These are phyloP conservation scores for Zygosaccharomyces rouxii DNA, from an alignment of 805 yeast species.

Conservation along the genomic window DNA sequence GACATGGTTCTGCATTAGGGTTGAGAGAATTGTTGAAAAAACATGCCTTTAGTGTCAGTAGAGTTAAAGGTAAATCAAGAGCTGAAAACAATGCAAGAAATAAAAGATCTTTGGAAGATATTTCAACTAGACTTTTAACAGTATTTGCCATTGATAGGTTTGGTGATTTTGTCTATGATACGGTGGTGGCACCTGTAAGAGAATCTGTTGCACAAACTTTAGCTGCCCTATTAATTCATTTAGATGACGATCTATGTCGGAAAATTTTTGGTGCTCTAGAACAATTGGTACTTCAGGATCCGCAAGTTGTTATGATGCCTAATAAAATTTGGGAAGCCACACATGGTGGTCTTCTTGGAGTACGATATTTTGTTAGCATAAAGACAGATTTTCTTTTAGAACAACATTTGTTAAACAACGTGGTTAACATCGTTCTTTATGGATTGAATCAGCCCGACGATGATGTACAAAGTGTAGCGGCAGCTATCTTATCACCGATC, in stretches of 20 bases:
- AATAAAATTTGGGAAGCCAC: conserved; percentile 88
- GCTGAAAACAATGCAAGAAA: conserved; percentile 66
- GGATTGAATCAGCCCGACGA: conserved; percentile 80
- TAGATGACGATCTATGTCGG: conserved; percentile 51
- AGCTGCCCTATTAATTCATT: conserved; percentile 80
- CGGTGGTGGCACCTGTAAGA: conserved; percentile 96
- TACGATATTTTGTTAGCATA: conserved; percentile 86
- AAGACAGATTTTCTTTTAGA: conserved; percentile 70
- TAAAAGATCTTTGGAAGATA: conserved; percentile 71
- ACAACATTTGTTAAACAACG: conserved; percentile 56
- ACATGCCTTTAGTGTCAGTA: conserved; percentile 84
- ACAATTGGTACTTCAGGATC: conserved; percentile 63
- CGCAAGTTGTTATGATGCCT: conserved; percentile 36
- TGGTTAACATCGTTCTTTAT: conserved; percentile 79
- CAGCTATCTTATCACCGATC: conserved; percentile 86
- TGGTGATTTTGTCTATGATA: conserved; percentile 95
- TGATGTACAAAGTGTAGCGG: conserved; percentile 96
- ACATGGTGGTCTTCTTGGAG: conserved; percentile 95
- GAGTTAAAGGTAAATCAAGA: conserved; percentile 57
- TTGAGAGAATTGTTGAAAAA: conserved; percentile 67
- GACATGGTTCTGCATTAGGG: conserved; percentile 95
- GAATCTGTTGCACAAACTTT: conserved; percentile 94
- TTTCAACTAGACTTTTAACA: conserved; percentile 78
- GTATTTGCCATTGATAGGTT: conserved; percentile 89
- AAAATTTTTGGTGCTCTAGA: conserved; percentile 63